Evolutionary conservation across 2,329 filamentous ascomycete species (phyloP).

Genomic region (Phaeoacremonium minimum): DNA sequence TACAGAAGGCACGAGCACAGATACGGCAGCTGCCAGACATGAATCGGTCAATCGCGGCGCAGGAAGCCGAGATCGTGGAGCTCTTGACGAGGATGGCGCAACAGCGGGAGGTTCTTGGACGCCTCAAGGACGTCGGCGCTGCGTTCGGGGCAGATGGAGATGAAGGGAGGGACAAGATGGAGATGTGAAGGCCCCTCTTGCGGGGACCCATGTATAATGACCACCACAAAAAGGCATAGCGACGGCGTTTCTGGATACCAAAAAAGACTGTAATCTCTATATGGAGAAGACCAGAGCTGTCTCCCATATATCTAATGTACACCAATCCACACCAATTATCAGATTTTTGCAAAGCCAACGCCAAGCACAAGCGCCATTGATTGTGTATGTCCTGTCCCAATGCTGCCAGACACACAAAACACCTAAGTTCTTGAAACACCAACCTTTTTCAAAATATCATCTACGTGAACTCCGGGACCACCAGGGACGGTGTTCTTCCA

Average conservation of each 20-base stretch:
- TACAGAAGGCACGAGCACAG: constrained; percentile 70
- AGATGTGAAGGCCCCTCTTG: constrained; percentile 22
- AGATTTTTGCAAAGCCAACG: constrained; percentile 2
- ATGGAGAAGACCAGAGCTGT: no score
- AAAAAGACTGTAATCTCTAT: no score
- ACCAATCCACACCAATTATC: no score
- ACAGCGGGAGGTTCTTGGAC: constrained; percentile 56
- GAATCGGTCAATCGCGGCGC: constrained; percentile 60
- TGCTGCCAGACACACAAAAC: neutral
- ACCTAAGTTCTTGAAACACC: constrained; percentile 24
- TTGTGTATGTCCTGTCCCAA: no score
- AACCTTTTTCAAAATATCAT: constrained; percentile 58
- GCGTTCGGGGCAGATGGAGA: constrained; percentile 29
- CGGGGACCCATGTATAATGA: no score
- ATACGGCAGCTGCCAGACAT: constrained; percentile 67
- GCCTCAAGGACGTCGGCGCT: constrained; percentile 46
- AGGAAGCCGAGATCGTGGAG: constrained; percentile 64
- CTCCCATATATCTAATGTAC: no score
- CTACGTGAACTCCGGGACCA: constrained; percentile 54
- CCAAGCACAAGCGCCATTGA: no score
- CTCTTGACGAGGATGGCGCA: constrained; percentile 59
- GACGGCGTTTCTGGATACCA: neutral
- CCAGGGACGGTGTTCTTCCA: constrained; percentile 69
- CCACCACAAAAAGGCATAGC: constrained; percentile 7
- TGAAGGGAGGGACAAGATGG: constrained; percentile 20